Percentiles rank a stretch among this genome's conserved stretches.
phyloP scores from a whole-genome alignment of 2,329 filamentous ascomycete genomes.

The Cladosporium velox region DNA sequence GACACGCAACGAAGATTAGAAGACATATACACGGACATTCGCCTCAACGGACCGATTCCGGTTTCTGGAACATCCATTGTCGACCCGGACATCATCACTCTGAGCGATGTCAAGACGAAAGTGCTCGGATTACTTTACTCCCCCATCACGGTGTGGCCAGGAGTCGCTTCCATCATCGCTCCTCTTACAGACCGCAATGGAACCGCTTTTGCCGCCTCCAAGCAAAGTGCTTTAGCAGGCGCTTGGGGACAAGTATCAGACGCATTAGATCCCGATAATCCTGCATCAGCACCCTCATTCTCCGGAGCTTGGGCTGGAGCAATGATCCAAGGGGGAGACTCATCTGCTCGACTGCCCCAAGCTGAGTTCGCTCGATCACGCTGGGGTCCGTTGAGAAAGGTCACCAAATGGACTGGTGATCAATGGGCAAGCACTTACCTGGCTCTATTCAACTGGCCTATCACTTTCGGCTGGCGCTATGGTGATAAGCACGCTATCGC shows the following conservation, averaged over 20 bases:
- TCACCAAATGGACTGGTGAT: background rate
- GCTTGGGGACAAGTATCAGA: background rate
- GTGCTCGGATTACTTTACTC: background rate
- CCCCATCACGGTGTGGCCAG: background rate
- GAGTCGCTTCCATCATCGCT: background rate
- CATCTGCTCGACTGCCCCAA: background rate
- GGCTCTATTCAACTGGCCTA: background rate
- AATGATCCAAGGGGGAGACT: background rate
- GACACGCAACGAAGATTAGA: background rate
- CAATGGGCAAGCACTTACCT: background rate
- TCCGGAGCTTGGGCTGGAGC: background rate
- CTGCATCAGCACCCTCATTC: background rate
- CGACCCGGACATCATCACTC: background rate
- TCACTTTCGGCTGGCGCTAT: background rate
- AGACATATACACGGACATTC: background rate
- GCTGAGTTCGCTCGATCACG: background rate
- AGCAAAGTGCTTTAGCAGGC: background rate
- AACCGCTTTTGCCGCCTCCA: background rate
- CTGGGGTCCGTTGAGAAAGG: background rate
- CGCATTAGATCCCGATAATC: background rate
- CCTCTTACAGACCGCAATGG: background rate
- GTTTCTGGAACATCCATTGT: background rate
- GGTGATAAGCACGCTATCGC: background rate
- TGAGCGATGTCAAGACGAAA: background rate
- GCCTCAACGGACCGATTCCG: background rate